Evolutionary conservation across 2,329 filamentous ascomycete genomes (phyloP), one percentile per base, ranked within the genome.

Genomic region (Colletotrichum lupini): DNA sequence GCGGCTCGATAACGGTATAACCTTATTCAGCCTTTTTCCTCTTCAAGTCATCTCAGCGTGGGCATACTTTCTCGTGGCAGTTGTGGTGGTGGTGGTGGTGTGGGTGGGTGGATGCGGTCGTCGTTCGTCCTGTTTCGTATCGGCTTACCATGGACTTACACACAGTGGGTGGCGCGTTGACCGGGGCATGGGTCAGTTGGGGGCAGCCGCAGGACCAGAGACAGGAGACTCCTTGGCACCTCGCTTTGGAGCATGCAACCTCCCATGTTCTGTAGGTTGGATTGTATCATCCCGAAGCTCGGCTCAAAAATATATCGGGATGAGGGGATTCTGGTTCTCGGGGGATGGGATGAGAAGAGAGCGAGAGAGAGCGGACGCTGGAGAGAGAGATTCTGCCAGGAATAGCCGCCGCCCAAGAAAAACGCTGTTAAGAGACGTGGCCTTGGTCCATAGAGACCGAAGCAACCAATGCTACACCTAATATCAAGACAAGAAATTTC

Each of bases 211-310:
- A 56, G 53, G 22, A 65, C 8, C 37, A 52, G 62, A 56, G 70
- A 70, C 59, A 65, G 59, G 55, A 60, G 68, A 26, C 67, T 56
- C 60, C 67, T 73, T 57, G 70, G 35, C 60, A 35, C 12, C 30
- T 32, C 59, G 49, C 49, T 14, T 56, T 49, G 19, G n/a, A 37
- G 62, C 30, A 64, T n/a, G n/a, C 49, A 32, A 22, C 62, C 5
- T 42, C 22, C 49, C 30, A 42, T 37, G 49, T 56, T 52, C 53
- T 56, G 62, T 22, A 64, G 35, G 46, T 32, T 30, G 49, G 22
- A 32, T 57, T 73, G 67, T 73, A 70, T 73, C 70, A 73, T 57
- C 67, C 67, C 70, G 70, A 70, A 52, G 67, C 70, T 46, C 55
- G 70, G 26, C 59, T 64, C 67, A 61, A n/a, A 24, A 65, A 37